These are phyloP conservation scores for Salix koriyanagi DNA, from an alignment of 345 rosid genomes.

Conservation along the genomic window DNA sequence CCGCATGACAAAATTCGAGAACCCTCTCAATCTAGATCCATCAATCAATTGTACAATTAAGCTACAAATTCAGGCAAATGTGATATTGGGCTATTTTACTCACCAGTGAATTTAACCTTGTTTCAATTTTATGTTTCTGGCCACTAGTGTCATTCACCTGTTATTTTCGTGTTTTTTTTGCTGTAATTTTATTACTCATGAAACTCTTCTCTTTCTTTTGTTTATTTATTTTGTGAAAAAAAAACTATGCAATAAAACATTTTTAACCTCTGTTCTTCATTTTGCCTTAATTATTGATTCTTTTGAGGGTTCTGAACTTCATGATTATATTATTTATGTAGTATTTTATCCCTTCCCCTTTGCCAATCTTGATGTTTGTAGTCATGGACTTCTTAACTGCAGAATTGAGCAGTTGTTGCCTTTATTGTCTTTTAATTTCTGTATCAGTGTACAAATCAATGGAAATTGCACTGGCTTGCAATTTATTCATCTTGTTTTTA, in stretches of 20 bases:
- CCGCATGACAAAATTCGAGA: background rate
- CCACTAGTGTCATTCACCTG: background rate
- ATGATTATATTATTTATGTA: background rate
- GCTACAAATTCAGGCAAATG: too few species aligned
- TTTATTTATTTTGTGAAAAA: background rate
- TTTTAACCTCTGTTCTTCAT: background rate
- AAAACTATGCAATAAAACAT: background rate
- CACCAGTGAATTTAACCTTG: background rate
- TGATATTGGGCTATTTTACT: background rate
- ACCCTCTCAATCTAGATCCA: background rate
- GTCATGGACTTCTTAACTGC: background rate
- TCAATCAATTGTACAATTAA: too few species aligned
- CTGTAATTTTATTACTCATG: background rate
- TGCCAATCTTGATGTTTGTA: background rate
- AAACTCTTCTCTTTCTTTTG: background rate
- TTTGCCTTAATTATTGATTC: background rate
- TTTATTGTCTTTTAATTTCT: background rate
- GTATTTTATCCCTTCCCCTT: background rate
- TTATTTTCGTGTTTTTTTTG: too few species aligned
- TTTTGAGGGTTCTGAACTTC: background rate
- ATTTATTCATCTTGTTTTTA: slow-evolving; percentile 12
- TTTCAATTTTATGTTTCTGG: background rate
- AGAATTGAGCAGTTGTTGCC: background rate
- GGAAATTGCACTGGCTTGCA: background rate
- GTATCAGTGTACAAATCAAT: background rate